Evolutionary conservation across 1,284 basidiomycete species (phyloP), one percentile per base, ranked within the genome.

Genomic region (Ustilago crameri): DNA sequence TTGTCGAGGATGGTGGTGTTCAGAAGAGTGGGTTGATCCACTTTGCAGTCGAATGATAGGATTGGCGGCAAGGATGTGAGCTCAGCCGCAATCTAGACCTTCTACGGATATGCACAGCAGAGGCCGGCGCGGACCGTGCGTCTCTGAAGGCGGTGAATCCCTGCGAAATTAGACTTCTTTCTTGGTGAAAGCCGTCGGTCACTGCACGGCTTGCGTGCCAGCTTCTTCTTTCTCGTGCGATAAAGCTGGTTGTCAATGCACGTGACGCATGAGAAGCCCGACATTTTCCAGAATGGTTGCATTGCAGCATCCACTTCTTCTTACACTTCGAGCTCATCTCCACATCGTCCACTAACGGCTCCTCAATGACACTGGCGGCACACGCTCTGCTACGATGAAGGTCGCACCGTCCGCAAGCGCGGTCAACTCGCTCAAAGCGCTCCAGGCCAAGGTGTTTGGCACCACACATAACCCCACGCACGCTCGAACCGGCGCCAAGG

Each of bases 401-500:
- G 58, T 54, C 2, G 66, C 69, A 38, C 65, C 75, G 22, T 65
- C 72, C 34, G 54, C 63, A 9, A 63, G 42, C 23, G 71, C 74
- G 17, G 69, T 75, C 9, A 49, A 58, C 5, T 67, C 74, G 38
- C 74, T 78, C 49, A 69, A 69, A 37, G 66, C 68, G 42, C 65
- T 80, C 1, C 76, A 77, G 35, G 53, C 58, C 54, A 71, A 76
- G 41, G 46, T 80, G 2, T 80, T 80, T 23, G 76, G 73, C 9
- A 71, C 60, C 2, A 68, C 74, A 7, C 64, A 72, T 61, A 80
- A 80, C 50, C 78, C 76, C 7, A 63, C 51, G 22, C 61, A 70
- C 24, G 61, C 71, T 27, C 70, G 80, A 26, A 79, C 75, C 10
- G 80, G 80, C 14, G 73, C 74, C 41, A 82, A 82, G 43, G 61